phyloP scores from a whole-genome alignment of 441 rosid species.

The Kokia cookei region DNA sequence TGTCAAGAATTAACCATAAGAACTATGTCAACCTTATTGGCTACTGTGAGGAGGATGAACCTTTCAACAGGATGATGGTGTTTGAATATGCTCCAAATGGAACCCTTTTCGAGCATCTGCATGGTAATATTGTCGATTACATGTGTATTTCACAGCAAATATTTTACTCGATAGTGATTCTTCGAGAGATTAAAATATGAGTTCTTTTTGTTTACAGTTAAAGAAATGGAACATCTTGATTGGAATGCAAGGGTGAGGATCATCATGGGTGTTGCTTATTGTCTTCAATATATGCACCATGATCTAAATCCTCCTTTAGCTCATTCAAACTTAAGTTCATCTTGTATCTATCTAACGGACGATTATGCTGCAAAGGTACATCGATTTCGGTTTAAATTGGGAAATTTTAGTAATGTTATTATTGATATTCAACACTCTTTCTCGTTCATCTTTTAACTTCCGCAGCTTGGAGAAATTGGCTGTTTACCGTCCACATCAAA shows the following conservation, averaged over 20 bases:
- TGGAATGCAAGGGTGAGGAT: slow-evolving; percentile 75
- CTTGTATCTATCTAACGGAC: slow-evolving; percentile 49
- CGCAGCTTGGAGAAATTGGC: slow-evolving; percentile 63
- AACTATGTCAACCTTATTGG: slow-evolving; percentile 93
- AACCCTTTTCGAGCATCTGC: slow-evolving; percentile 75
- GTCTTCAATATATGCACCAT: slow-evolving; percentile 76
- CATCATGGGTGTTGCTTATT: slow-evolving; percentile 73
- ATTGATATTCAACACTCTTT: not conserved
- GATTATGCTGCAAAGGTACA: slow-evolving; percentile 82
- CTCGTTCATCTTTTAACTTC: not conserved
- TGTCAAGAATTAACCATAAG: slow-evolving; percentile 81
- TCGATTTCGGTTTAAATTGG: not conserved
- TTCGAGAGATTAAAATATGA: slow-evolving; percentile 9
- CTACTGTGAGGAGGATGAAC: slow-evolving; percentile 75
- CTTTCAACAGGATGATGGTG: slow-evolving; percentile 89
- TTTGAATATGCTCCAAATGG: slow-evolving; percentile 98
- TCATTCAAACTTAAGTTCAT: slow-evolving; percentile 39
- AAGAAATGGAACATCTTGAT: slow-evolving; percentile 82
- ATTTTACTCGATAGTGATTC: not conserved
- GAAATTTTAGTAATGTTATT: not conserved
- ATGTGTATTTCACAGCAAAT: not conserved
- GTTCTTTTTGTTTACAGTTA: slow-evolving; percentile 31
- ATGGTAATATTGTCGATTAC: slow-evolving; percentile 37
- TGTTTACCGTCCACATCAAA: slow-evolving; percentile 20
- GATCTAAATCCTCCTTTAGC: slow-evolving; percentile 68